Evolutionary conservation across 1,284 basidiomycete species (phyloP).

Genomic region (Cutaneotrichosporon cutaneum): DNA sequence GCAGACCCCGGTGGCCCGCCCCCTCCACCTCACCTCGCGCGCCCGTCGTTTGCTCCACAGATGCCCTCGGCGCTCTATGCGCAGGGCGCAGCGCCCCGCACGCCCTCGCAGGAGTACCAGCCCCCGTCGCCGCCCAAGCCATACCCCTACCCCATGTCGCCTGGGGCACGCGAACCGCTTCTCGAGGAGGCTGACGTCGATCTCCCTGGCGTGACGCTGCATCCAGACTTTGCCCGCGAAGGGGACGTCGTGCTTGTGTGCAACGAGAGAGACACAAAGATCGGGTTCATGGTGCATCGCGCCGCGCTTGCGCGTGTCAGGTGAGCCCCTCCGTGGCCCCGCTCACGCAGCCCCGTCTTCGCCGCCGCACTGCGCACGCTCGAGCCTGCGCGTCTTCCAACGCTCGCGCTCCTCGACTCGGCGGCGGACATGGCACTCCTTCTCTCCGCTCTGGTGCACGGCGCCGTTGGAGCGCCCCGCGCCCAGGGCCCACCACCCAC

Average conservation of each 20-base stretch:
- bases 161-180: not conserved
- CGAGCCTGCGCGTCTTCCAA: not conserved
- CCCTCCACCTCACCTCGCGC: not conserved
- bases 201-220: not conserved
- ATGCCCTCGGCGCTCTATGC: not conserved
- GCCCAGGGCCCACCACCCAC: not conserved
- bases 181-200: not conserved
- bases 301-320: conserved; percentile 1
- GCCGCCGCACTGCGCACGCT: not conserved
- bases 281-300: conserved; percentile 13
- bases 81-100: not conserved
- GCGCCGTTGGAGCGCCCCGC: not conserved
- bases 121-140: not conserved
- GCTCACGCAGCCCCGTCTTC: conserved; percentile 7
- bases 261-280: not conserved
- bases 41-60: not conserved
- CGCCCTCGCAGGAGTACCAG: not conserved
- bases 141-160: not conserved
- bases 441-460: conserved; percentile 8
- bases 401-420: conserved; percentile 1
- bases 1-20: too few species aligned
- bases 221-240: conserved; percentile 15
- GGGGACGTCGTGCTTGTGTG: conserved; percentile 18
- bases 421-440: conserved; percentile 4
- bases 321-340: not conserved